Base-by-base conservation (phyloP, 805 yeast species). In the Ogataea naganishii region DNA sequence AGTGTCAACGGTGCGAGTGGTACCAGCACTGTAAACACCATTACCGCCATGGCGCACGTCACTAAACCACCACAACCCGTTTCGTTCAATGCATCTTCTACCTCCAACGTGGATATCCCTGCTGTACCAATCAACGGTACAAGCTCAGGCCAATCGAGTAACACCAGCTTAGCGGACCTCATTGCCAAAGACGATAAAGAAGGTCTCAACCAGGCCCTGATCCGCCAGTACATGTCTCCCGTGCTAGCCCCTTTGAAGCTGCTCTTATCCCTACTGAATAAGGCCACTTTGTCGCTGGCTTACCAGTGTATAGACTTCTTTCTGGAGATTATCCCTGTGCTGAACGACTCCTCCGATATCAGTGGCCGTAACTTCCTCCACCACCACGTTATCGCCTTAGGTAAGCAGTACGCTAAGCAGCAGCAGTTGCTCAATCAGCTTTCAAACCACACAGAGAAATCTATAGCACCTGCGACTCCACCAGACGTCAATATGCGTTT, bases 291-390 rank as follows among this genome's bases (percentile, higher is more conserved):
- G 19, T 44, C 56, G n/a, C 62, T 70, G 33, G 62, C 85, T 4
- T 61, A 55, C 25, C 53, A 60, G 16, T 76, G 85, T 47, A 73
- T 83, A 35, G 79, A 68, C 38, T 53, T 44, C n/a, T 46, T 80
- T 21, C 56, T 80, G 30, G 63, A 58, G 16, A 57, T 61, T 11
- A 63, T 75, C 24, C 71, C 72, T 7, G 62, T 66, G 9, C 51
- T 78, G 15, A 61, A 69, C 26, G 92, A 83, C 41, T 63, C 75
- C 0, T 58, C 74, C 6, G 96, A 86, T 44, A 73, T 88, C 25
- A 75, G 80, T 32, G 83, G 83, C 12, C 67, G 96, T 41, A 88
- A 82, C 49, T 78, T 88, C 45, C 70, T 88, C 44, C 97, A 88
- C 51, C 84, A 83, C 40, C 80, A 78, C 44, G 75, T 88, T 15